Evolutionary conservation across 352 stramenopile species (phyloP), one percentile per base, ranked within the genome.

Genomic region (Phytopythium aichiense): DNA sequence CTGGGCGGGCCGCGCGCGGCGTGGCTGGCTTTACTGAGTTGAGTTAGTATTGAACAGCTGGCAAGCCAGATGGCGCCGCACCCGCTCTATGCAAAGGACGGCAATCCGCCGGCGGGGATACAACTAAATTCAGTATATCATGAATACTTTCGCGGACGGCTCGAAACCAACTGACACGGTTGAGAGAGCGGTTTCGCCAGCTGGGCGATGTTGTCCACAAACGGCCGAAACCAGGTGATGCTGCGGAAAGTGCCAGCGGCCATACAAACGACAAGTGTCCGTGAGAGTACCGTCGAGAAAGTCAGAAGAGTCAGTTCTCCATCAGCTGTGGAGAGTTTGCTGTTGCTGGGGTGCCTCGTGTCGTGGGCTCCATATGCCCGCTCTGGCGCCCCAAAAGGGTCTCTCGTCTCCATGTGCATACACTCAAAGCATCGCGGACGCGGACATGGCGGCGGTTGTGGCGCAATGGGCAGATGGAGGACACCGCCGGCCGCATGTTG

Each of bases 171-270:
- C 15, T 12, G 33, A 38, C 33, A 8, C 33, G 33, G 33, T 12
- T 38, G 11, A 43, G 23, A 45, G 50, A 43, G 18, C 46, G 18
- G 20, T 40, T 30, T 40, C 31, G 30, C 49, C 50, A 56, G 11
- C 28, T 56, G 50, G 50, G 11, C n/a, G 30, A 11, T 11, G 54
- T 0, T 4, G 37, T n/a, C 55, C 55, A 60, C 55, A 60, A 51
- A 60, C 55, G 35, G 15, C 35, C 7, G 22, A 7, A 12, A 33
- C 38, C 55, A 60, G 55, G 55, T 60, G 55, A 48, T 60, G 38
- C 55, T 2, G 42, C 28, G 55, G 55, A 60, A 60, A 20, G 48
- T 37, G n/a, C 28, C 9, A 35, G 16, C 18, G 13, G 22, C 11
- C 22, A 58, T 58, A 49, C 35, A 49, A 49, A 48, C 33, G 8